These are phyloP conservation scores for Silybum marianum DNA, from an alignment of 129 eudicot genomes.

Conservation along the genomic window DNA sequence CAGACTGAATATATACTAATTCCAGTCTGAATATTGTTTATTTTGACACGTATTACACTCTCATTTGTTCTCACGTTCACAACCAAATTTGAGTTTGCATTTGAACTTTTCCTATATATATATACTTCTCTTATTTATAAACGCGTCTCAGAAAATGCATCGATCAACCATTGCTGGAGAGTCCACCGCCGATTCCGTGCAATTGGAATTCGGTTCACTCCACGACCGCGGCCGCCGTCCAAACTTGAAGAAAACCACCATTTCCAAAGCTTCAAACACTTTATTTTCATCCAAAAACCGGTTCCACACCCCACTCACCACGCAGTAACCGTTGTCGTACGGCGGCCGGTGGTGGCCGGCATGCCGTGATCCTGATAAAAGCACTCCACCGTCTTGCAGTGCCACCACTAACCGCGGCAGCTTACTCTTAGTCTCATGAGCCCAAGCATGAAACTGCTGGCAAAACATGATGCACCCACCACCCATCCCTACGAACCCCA, in stretches of 20 bases:
- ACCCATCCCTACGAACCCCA: constrained; percentile 49
- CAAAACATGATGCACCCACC: constrained; percentile 78
- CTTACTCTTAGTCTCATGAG: constrained; percentile 73
- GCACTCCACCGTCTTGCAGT: constrained; percentile 59
- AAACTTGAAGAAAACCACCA: constrained; percentile 54
- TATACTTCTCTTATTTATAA: too few species aligned
- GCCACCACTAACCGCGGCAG: constrained; percentile 62
- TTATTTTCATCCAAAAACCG: constrained; percentile 48
- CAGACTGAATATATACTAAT: too few species aligned
- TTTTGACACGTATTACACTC: too few species aligned
- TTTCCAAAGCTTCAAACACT: constrained; percentile 64
- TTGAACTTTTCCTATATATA: too few species aligned
- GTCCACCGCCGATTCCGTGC: constrained; percentile 43
- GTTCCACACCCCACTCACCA: constrained; percentile 75
- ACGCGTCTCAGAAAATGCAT: too few species aligned
- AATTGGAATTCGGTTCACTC: constrained; percentile 54
- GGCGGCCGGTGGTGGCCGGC: constrained; percentile 73
- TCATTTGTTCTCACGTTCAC: too few species aligned
- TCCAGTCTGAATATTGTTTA: too few species aligned
- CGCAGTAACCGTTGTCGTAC: constrained; percentile 63
- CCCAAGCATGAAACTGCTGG: constrained; percentile 84
- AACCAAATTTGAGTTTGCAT: too few species aligned
- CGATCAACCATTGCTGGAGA: neutral
- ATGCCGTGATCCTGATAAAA: constrained; percentile 62
- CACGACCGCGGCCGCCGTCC: constrained; percentile 73